Evolutionary conservation across 441 rosid species (phyloP), one percentile per base, ranked within the genome.

Genomic region (Daphne laureola): DNA sequence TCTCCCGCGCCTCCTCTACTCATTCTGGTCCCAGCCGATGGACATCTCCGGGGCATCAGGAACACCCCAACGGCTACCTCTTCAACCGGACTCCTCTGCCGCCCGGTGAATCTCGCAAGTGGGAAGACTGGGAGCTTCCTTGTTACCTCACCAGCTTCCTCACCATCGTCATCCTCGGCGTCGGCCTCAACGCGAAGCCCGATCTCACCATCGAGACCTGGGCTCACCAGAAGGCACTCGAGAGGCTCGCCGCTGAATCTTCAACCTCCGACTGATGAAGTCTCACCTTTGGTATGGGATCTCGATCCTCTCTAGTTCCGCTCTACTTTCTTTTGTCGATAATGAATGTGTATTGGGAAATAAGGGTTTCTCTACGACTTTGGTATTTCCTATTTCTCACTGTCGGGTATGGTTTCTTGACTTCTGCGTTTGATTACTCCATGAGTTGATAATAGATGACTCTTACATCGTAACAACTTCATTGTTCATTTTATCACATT

Each of bases 81-180:
- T 75, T 90, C 70, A 90, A 81, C 74, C 73, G 90, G 27, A 62
- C 79, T 6, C 96, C 94, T 3, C 74, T 68, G 6, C 79, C 90
- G 14, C 82, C 86, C 3, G 96, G 94, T n/a, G 87, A 90, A 65
- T 59, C 90, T 2, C 94, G 97, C 14, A 79, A 84, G 46, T 90
- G 97, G 96, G 96, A 90, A 62, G 97, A 90, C 55, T 90, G 96
- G 97, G 96, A 90, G 82, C 83, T 90, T 5, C 96, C 98, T 7
- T 87, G 96, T 77, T 91, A 91, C 78, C 43, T 91, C 76, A 83
- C 96, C 27, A 87, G 97, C 81, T 87, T 87, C 80, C 79, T 90
- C 54, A 69, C 97, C 38, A 71, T 90, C 57, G 96, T 90, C 47
- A 90, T 87, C 68, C 88, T 90, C 8, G 96, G 96, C 4, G 97